Conservation (phyloP, 306 rosid genomes). For the Begonia loranthoides region DNA sequence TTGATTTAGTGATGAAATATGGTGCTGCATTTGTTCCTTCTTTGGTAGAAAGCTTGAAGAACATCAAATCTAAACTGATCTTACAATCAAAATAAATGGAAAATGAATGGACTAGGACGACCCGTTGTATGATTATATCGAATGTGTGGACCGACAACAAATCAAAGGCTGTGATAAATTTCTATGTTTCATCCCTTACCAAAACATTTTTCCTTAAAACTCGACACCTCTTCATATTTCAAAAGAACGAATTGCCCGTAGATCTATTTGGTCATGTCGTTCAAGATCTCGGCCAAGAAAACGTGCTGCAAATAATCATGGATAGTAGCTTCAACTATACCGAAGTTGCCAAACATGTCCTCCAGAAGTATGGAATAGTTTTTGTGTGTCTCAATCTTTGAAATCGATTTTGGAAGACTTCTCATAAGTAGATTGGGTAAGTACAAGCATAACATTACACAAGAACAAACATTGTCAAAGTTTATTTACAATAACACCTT, state of each 20-base stretch:
- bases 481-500: constrained; percentile 67
- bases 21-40: constrained; percentile 84
- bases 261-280: constrained; percentile 81
- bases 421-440: constrained; percentile 87
- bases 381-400: constrained; percentile 91
- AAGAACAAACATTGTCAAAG: constrained; percentile 81
- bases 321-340: constrained; percentile 81
- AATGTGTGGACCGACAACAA: constrained; percentile 94
- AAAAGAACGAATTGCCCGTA: constrained; percentile 79
- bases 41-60: constrained; percentile 72
- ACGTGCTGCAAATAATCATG: constrained; percentile 90
- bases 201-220: constrained; percentile 81
- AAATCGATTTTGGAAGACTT: constrained; percentile 77
- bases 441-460: constrained; percentile 66
- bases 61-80: constrained; percentile 76
- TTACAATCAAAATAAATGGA: constrained; percentile 74
- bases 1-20: constrained; percentile 67
- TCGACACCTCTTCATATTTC: constrained; percentile 76
- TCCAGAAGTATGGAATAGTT: constrained; percentile 62
- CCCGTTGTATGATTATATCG: constrained; percentile 82
- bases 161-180: constrained; percentile 82
- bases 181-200: constrained; percentile 88
- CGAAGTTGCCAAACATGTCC: constrained; percentile 62
- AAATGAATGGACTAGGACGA: constrained; percentile 81
- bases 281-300: constrained; percentile 80